These are phyloP conservation scores for Zygoascus meyerae DNA, from an alignment of 1,139 yeast species.

Conservation along the genomic window DNA sequence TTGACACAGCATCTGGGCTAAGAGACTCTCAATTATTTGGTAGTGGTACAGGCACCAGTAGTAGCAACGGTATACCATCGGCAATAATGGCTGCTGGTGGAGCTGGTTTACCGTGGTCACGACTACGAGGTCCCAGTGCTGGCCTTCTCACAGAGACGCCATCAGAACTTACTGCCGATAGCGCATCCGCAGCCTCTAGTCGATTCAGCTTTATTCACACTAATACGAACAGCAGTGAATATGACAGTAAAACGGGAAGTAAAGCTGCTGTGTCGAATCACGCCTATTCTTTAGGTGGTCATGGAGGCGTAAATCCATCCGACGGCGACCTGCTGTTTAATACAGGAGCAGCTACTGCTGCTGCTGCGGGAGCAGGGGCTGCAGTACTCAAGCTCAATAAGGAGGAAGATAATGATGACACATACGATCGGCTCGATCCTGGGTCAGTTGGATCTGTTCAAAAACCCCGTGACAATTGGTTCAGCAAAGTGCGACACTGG, in stretches of 20 bases:
- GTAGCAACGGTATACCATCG: neutral
- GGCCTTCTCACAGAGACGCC: neutral
- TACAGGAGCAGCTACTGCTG: neutral
- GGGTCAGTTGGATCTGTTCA: neutral
- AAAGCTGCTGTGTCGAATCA: too few relatives aligned
- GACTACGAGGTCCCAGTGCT: neutral
- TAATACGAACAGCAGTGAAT: neutral
- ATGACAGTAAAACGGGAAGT: neutral
- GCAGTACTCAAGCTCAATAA: neutral
- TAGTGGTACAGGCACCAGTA: neutral
- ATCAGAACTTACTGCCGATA: neutral
- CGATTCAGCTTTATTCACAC: conserved; percentile 1
- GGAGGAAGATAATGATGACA: neutral
- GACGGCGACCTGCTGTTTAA: neutral
- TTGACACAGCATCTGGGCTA: neutral
- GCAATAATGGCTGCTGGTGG: neutral
- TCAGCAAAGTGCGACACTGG: neutral
- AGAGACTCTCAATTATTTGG: conserved; percentile 2
- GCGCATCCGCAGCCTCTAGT: neutral
- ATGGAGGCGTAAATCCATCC: too few relatives aligned
- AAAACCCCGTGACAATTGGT: neutral
- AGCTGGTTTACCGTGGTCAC: neutral
- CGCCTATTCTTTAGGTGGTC: too few relatives aligned
- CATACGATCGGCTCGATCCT: neutral
- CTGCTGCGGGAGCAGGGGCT: neutral